Conservation (phyloP, 208 protist species). For the Leishmania gerbilli region DNA sequence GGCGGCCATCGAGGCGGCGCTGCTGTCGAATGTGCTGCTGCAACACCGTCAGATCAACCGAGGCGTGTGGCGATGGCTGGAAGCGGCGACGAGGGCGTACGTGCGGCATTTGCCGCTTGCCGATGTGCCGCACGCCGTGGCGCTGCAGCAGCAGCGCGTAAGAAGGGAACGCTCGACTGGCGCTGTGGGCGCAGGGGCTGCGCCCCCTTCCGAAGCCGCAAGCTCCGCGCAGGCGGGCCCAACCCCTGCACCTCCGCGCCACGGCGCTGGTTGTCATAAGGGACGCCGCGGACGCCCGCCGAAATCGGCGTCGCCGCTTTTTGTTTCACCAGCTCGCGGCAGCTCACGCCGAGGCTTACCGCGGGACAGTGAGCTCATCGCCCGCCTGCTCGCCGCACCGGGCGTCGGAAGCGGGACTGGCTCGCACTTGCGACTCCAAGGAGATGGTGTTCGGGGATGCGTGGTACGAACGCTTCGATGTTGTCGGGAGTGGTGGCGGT, state of each 20-base stretch:
- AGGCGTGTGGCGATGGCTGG: constrained; percentile 61
- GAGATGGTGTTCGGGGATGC: background rate
- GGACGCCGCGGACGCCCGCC: background rate
- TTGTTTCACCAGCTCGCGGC: background rate
- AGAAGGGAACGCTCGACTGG: background rate
- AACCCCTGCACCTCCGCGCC: background rate
- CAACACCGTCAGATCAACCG: constrained; percentile 56
- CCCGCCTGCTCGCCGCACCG: background rate
- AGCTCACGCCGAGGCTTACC: background rate
- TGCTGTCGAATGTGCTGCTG: constrained; percentile 60
- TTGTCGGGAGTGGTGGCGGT: background rate
- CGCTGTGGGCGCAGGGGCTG: background rate
- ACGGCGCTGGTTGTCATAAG: background rate
- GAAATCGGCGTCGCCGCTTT: background rate
- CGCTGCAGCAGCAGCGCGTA: background rate
- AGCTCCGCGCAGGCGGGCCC: background rate
- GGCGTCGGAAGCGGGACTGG: background rate
- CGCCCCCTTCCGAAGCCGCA: background rate
- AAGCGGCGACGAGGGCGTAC: constrained; percentile 44
- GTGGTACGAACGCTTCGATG: background rate
- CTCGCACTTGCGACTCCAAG: background rate
- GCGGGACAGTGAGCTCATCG: background rate
- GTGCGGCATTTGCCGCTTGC: constrained; percentile 20
- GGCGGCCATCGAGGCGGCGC: constrained; percentile 43
- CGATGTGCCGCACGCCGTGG: background rate